Evolutionary conservation across 371 early-diverging fungal species (phyloP), one percentile per base, ranked within the genome.

Genomic region (Mucor saturninus): DNA sequence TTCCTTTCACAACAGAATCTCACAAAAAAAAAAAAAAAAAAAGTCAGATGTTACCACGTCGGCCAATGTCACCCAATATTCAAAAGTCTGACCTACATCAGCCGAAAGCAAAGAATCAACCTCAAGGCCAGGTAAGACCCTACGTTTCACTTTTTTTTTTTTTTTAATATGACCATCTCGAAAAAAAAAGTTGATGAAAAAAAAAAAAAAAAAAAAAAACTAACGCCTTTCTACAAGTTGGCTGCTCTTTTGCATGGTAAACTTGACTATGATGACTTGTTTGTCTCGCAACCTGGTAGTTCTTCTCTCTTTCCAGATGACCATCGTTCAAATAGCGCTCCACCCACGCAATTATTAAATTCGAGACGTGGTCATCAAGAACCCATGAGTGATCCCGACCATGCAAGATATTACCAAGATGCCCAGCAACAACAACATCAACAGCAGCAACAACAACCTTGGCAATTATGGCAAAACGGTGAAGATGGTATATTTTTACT

Each of bases 231-330:
- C 8, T 72, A 21, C 21, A 21, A 72, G 79, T 61, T 79, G 42
- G 79, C 79, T 56, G 79, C 79, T n/a, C 70, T 79, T 42, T 68
- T 79, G 32, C 76, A 76, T 54, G 79, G 74, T 13, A 75, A 79
- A 52, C 28, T 75, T 29, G 79, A 79, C 40, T 75, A 79, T 59
- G 76, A 73, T 57, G 74, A 77, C 65, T 49, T 72, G 28, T 74
- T 72, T 68, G 54, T 62, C 5, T 42, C 56, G 28, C 56, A 55
- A 32, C 52, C 32, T 38, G 55, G 59, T 6, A 61, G 43, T 53
- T 42, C 51, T 50, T 56, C 66, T 2, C 54, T 62, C 3, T 73
- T 71, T 21, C 65, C 70, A 29, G 68, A 71, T 60, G 75, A 76
- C 49, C 68, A 68, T 54, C 76, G 80, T 29, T 71, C 77, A 10